Percentiles rank a stretch among this genome's conserved stretches.
These are phyloP conservation scores for Microsporum ferrugineum DNA, from an alignment of 2,329 filamentous ascomycete species.

Conservation along the genomic window DNA sequence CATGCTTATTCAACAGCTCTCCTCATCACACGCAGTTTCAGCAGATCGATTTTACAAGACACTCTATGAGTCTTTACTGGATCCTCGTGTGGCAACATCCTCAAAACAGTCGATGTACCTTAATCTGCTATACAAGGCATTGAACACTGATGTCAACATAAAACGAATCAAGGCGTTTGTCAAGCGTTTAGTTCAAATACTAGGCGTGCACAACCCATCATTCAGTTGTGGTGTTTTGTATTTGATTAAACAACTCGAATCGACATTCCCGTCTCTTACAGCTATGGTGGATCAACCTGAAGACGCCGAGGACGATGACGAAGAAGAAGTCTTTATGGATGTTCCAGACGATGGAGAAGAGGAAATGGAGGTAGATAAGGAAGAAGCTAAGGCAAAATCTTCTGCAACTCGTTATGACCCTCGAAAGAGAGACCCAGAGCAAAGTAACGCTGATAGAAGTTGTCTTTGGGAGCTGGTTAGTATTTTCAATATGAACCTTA, in stretches of 20 bases:
- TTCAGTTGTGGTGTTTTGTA: slow-evolving; percentile 93
- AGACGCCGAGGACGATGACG: slow-evolving; percentile 57
- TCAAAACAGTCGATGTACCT: slow-evolving; percentile 94
- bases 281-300: slow-evolving; percentile 72
- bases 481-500: slow-evolving; percentile 10
- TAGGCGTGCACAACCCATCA: slow-evolving; percentile 78
- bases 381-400: slow-evolving; percentile 22
- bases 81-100: slow-evolving; percentile 74
- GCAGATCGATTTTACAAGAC: slow-evolving; percentile 90
- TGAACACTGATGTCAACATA: slow-evolving; percentile 82
- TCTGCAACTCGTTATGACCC: slow-evolving; percentile 57
- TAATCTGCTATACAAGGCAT: slow-evolving; percentile 75
- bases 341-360: slow-evolving; percentile 46
- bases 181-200: slow-evolving; percentile 79
- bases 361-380: slow-evolving; percentile 15
- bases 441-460: slow-evolving; percentile 83
- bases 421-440: slow-evolving; percentile 79
- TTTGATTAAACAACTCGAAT: slow-evolving; percentile 68
- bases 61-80: slow-evolving; percentile 85
- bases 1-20: slow-evolving; percentile 87
- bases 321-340: slow-evolving; percentile 58
- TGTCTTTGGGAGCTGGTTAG: slow-evolving; percentile 84
- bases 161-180: slow-evolving; percentile 92
- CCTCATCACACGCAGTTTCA: slow-evolving; percentile 64
- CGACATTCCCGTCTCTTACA: slow-evolving; percentile 66